Evolutionary conservation across 495 filamentous ascomycete genomes (phyloP).

Genomic region (Penicillium odoratum): DNA sequence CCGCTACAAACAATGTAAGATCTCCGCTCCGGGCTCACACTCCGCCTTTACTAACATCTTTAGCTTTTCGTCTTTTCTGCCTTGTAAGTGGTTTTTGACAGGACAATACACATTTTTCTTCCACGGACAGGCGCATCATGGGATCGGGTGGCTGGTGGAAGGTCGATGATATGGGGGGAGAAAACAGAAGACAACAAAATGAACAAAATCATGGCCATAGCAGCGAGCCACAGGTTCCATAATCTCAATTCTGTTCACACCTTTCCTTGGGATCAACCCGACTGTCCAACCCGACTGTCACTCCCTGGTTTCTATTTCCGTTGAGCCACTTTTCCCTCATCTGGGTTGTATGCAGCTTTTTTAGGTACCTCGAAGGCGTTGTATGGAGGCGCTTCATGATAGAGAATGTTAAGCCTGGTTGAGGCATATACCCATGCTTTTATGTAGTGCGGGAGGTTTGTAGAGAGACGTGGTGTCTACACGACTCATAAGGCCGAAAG

Average conservation of each 20-base stretch:
- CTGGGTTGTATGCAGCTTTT: constrained; percentile 19
- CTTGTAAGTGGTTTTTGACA: constrained; percentile 58
- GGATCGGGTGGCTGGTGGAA: constrained; percentile 22
- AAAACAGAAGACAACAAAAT: constrained; percentile 9
- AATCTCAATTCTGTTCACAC: constrained; percentile 23
- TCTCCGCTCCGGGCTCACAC: constrained; percentile 34
- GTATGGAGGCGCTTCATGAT: constrained; percentile 26
- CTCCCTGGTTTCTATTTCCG: constrained; percentile 4
- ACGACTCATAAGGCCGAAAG: no score
- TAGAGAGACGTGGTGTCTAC: no score
- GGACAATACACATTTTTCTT: constrained; percentile 23
- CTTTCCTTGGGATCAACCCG: not conserved
- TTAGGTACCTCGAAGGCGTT: constrained; percentile 24
- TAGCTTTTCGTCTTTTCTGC: constrained; percentile 98
- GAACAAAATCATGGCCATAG: constrained; percentile 26
- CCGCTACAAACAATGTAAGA: constrained; percentile 95
- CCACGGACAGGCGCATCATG: constrained; percentile 31
- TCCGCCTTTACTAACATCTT: not conserved
- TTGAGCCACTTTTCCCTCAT: constrained; percentile 7
- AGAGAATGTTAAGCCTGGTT: constrained; percentile 32
- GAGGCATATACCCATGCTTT: constrained; percentile 4
- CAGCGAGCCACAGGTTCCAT: constrained; percentile 30
- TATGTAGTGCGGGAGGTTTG: not conserved
- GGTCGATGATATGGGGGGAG: constrained; percentile 13
- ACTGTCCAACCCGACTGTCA: not conserved